Conservation (phyloP, 73 alveolate genomes). For the Durusdinium trenchii region DNA sequence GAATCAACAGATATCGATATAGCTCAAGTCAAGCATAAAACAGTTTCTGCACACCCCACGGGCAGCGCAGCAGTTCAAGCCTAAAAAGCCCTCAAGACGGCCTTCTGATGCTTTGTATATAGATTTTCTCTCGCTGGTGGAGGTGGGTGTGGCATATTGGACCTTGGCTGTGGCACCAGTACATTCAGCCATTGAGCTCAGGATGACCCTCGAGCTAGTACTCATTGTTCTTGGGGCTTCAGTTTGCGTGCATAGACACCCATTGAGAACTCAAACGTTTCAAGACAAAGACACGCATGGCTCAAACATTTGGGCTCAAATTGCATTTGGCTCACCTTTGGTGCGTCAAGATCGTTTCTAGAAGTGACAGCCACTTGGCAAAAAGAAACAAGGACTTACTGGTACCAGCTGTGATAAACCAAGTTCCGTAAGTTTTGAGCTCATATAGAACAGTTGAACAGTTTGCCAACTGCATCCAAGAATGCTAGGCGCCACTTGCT, state of each 20-base stretch:
- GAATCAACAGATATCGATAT: no score
- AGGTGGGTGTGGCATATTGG: not conserved
- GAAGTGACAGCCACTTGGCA: not conserved
- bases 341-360: not conserved
- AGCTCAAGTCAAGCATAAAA: no score
- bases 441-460: not conserved
- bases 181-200: conserved; percentile 5
- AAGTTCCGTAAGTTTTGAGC: not conserved
- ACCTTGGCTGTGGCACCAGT: conserved; percentile 93
- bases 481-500: conserved; percentile 58
- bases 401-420: not conserved
- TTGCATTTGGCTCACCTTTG: not conserved
- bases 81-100: not conserved
- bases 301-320: not conserved
- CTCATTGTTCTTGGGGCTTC: no score
- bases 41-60: no score
- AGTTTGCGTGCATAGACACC: no score
- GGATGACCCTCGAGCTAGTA: no score
- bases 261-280: no score
- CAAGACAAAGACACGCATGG: no score
- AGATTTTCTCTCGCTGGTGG: not conserved
- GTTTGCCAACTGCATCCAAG: not conserved
- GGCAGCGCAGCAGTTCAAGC: no score
- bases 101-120: not conserved
- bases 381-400: not conserved